Conservation (phyloP, 139 green algal genomes). For the Coelastrella sp. region DNA sequence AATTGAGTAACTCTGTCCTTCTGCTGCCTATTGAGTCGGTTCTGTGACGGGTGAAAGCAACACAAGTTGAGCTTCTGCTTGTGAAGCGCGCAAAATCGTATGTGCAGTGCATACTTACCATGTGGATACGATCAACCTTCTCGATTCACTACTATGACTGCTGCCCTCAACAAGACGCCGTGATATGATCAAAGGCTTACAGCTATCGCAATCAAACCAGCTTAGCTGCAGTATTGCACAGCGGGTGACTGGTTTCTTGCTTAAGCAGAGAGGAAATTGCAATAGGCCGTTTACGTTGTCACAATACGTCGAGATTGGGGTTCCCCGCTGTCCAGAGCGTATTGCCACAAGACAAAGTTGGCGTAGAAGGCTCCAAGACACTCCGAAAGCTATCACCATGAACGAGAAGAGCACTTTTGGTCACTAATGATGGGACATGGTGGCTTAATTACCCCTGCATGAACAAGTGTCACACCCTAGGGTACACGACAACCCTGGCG, state of each 20-base stretch:
- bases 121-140: neutral
- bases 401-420: no score
- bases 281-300: no score
- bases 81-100: neutral
- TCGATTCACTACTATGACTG: no score
- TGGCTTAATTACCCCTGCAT: no score
- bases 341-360: neutral
- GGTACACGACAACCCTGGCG: no score
- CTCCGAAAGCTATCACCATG: no score
- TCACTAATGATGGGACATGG: no score
- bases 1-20: constrained; percentile 66
- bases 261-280: no score
- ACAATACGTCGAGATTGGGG: no score
- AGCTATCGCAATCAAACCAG: neutral
- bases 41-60: constrained; percentile 37
- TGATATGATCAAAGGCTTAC: neutral
- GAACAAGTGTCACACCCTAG: no score
- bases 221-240: neutral
- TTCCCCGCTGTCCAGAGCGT: neutral
- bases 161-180: neutral
- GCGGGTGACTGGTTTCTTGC: no score
- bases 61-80: neutral
- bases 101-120: constrained; percentile 3
- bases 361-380: no score
- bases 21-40: constrained; percentile 55